These are phyloP conservation scores for Rhododendron ferrugineum DNA, from an alignment of 148 eudicot species.

Conservation along the genomic window DNA sequence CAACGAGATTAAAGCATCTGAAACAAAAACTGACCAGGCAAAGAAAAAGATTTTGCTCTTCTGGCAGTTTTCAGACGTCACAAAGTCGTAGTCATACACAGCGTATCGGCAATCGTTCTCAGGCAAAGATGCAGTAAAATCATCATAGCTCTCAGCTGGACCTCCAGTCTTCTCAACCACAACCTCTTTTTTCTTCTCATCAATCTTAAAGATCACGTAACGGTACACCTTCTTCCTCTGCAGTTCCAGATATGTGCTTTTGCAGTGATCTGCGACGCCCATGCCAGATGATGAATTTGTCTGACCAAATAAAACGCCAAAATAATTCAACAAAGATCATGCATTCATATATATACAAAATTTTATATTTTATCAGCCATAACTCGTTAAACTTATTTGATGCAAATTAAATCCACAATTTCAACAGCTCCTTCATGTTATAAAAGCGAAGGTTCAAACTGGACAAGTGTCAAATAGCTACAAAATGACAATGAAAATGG, in stretches of 20 bases:
- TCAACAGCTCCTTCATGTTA: background rate
- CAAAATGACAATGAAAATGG: background rate
- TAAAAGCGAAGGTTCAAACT: background rate
- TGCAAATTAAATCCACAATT: background rate
- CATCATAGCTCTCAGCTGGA: conserved; percentile 65
- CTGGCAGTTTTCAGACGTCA: conserved; percentile 70
- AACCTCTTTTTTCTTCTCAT: conserved; percentile 72
- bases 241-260: conserved; percentile 52
- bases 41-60: conserved; percentile 72
- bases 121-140: conserved; percentile 68
- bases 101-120: conserved; percentile 79
- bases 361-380: background rate
- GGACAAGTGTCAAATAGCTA: background rate
- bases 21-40: conserved; percentile 48
- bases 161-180: conserved; percentile 74
- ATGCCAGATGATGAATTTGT: conserved; percentile 63
- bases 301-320: conserved; percentile 22
- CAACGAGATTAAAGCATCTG: background rate
- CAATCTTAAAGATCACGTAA: conserved; percentile 69
- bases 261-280: conserved; percentile 63
- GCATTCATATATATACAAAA: background rate
- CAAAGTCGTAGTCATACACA: conserved; percentile 65
- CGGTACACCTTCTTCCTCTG: conserved; percentile 70
- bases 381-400: background rate
- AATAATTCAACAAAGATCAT: background rate